Conservation (phyloP, 208 protist species). For the Histomonas meleagridis region DNA sequence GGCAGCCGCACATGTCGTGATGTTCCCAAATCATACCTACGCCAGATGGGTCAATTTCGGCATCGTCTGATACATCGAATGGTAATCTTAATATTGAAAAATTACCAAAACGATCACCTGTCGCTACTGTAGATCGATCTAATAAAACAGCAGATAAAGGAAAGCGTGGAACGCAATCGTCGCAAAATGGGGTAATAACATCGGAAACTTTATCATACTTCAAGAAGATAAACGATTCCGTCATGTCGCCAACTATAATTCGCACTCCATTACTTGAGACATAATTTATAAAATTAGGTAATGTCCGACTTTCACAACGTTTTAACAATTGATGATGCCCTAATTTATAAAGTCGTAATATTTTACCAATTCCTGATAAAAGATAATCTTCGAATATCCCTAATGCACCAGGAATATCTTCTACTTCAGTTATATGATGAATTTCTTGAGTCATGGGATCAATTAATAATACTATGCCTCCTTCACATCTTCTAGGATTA, state of each 20-base stretch:
- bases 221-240: conserved; percentile 4
- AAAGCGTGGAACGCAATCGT: not conserved
- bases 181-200: not conserved
- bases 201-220: not conserved
- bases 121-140: not conserved
- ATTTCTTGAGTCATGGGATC: not conserved
- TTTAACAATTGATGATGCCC: not conserved
- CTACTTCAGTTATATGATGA: not conserved
- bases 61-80: not conserved
- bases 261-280: not conserved
- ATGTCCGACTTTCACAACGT: not conserved
- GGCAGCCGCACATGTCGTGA: not conserved
- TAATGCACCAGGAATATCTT: not conserved
- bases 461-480: not conserved
- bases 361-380: not conserved
- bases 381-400: not conserved
- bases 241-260: not conserved
- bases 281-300: not conserved
- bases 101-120: not conserved
- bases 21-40: not conserved
- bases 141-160: not conserved
- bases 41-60: not conserved
- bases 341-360: not conserved
- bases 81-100: not conserved
- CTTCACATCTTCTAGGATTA: not conserved